Conservation (phyloP, 2,329 filamentous ascomycete genomes). For the Trichoderma arundinaceum region DNA sequence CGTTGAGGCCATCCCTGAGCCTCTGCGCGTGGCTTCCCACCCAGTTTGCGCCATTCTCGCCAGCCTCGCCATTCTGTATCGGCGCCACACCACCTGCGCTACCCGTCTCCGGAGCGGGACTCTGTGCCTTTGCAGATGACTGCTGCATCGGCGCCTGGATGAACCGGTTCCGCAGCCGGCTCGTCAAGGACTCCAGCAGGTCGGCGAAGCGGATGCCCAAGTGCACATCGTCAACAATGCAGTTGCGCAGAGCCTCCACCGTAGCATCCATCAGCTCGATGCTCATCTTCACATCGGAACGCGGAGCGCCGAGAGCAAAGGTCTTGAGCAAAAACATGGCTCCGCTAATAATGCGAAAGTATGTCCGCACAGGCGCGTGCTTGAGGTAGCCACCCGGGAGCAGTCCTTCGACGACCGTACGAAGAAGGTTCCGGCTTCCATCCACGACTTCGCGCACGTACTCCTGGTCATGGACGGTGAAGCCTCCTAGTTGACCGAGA, state of each 20-base stretch:
- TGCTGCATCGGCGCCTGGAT: constrained; percentile 65
- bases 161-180: constrained; percentile 74
- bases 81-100: constrained; percentile 36
- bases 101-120: constrained; percentile 46
- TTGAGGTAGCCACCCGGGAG: constrained; percentile 77
- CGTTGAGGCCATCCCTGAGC: constrained; percentile 49
- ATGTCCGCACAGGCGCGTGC: constrained; percentile 81
- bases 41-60: constrained; percentile 38
- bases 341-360: constrained; percentile 84
- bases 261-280: constrained; percentile 77
- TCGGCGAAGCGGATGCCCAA: constrained; percentile 84
- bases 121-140: constrained; percentile 50
- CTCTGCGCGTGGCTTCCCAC: constrained; percentile 49
- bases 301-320: constrained; percentile 79
- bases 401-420: constrained; percentile 77
- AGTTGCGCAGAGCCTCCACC: constrained; percentile 74
- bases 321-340: constrained; percentile 87
- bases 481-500: constrained; percentile 67
- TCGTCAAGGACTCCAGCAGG: constrained; percentile 78
- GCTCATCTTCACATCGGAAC: constrained; percentile 76
- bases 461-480: constrained; percentile 70
- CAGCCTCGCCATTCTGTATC: constrained; percentile 38
- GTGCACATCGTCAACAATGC: constrained; percentile 84
- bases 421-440: constrained; percentile 76
- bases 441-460: constrained; percentile 79